Conservation (phyloP, 768 basidiomycete species). For the Tylopilus cervinicoccineus region DNA sequence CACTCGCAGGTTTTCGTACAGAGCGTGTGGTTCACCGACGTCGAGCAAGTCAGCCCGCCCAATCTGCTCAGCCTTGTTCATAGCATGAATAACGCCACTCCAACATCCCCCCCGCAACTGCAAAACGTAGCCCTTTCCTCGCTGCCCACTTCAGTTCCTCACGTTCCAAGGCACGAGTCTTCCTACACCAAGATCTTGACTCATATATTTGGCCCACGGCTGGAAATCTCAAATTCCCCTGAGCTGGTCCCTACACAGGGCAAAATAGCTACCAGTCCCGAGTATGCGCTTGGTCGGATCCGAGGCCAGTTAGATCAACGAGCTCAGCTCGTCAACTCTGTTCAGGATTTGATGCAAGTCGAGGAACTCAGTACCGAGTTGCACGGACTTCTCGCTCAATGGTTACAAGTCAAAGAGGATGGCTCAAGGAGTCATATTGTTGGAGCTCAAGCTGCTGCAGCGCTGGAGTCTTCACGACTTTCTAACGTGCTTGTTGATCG, state of each 20-base stretch:
- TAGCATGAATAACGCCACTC: constrained; percentile 34
- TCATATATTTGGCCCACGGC: constrained; percentile 72
- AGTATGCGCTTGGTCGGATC: constrained; percentile 90
- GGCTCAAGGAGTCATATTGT: constrained; percentile 53
- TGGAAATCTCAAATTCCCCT: constrained; percentile 86
- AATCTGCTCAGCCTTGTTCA: constrained; percentile 55
- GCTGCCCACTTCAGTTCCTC: constrained; percentile 37
- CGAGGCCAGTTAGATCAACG: constrained; percentile 78
- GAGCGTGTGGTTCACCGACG: constrained; percentile 58
- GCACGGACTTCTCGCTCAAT: constrained; percentile 72
- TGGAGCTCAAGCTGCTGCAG: constrained; percentile 52
- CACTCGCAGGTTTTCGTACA: constrained; percentile 52
- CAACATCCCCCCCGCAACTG: constrained; percentile 45
- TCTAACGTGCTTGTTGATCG: constrained; percentile 45
- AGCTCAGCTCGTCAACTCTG: constrained; percentile 56
- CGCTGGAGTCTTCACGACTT: constrained; percentile 40
- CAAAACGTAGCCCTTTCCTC: constrained; percentile 34
- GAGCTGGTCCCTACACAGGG: constrained; percentile 67
- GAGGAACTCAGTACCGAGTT: constrained; percentile 47
- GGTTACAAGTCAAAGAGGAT: constrained; percentile 78
- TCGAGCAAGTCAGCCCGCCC: constrained; percentile 32
- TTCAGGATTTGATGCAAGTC: constrained; percentile 62
- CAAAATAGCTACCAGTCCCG: constrained; percentile 79
- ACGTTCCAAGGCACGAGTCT: constrained; percentile 85
- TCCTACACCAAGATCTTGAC: constrained; percentile 88